phyloP scores from a whole-genome alignment of 257 asterid genomes.

The Rehmannia glutinosa region DNA sequence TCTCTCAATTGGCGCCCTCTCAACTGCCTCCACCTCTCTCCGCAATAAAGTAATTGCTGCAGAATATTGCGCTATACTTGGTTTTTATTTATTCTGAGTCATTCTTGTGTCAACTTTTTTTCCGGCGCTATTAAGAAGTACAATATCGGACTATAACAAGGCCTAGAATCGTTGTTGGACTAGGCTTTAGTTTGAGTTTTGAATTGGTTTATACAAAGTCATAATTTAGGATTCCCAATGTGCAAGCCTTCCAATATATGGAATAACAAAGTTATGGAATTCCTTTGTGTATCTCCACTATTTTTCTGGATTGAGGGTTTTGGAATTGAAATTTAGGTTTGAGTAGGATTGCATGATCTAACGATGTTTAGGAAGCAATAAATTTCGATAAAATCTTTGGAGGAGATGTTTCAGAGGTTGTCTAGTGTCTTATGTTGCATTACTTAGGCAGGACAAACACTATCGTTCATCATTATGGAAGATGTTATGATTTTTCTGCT shows the following conservation, averaged over 20 bases:
- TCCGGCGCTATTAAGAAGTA: neutral
- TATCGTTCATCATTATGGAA: neutral
- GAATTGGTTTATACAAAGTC: neutral
- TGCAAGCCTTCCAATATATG: neutral
- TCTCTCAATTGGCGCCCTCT: constrained; percentile 76
- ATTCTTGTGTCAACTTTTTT: neutral
- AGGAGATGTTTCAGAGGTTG: constrained; percentile 6
- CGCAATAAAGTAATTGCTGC: constrained; percentile 63
- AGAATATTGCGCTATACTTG: neutral
- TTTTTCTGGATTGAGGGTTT: neutral
- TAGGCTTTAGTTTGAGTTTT: neutral
- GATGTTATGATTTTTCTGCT: neutral
- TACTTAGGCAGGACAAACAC: neutral
- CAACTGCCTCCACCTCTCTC: constrained; percentile 53
- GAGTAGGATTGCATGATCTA: constrained; percentile 3
- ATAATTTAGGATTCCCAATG: neutral
- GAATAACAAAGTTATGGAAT: neutral
- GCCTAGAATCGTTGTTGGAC: neutral
- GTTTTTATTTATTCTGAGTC: neutral
- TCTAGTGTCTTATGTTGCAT: constrained; percentile 3
- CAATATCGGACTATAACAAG: neutral
- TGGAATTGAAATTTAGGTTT: constrained; percentile 4
- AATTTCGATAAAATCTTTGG: neutral
- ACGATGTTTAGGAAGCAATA: neutral
- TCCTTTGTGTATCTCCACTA: neutral